Evolutionary conservation across 164 flowering plant species (phyloP).

Genomic region (Kalanchoe fedtschenkoi): DNA sequence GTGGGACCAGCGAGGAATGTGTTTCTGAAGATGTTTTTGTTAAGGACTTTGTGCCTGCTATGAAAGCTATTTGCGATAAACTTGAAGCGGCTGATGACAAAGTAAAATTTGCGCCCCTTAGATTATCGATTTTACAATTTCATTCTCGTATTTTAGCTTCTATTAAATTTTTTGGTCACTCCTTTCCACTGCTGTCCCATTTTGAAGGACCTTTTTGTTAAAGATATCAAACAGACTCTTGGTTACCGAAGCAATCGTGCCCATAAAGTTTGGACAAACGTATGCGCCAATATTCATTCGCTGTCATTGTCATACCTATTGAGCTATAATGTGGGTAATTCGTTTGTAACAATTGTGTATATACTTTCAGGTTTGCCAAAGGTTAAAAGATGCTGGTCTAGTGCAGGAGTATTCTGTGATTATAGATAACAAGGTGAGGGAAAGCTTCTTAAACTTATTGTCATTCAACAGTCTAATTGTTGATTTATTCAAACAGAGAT

Average conservation of each 20-base stretch:
- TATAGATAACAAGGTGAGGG: conserved; percentile 55
- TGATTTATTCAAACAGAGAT: background rate
- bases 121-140: background rate
- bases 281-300: conserved; percentile 16
- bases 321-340: background rate
- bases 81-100: conserved; percentile 77
- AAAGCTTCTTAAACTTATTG: background rate
- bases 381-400: conserved; percentile 56
- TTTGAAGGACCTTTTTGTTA: conserved; percentile 69
- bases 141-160: no score
- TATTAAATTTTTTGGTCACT: background rate
- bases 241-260: conserved; percentile 50
- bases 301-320: background rate
- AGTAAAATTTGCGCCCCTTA: conserved; percentile 25
- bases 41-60: conserved; percentile 66
- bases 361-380: conserved; percentile 39
- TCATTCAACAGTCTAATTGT: background rate
- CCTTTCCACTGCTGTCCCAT: conserved; percentile 3
- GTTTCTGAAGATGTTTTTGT: conserved; percentile 42
- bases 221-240: conserved; percentile 69
- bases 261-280: conserved; percentile 80
- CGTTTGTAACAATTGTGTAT: conserved; percentile 8
- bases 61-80: conserved; percentile 68
- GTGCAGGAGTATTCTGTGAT: conserved; percentile 63
- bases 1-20: conserved; percentile 26